Conservation (phyloP, 345 rosid species). For the Ceriops decandra region DNA sequence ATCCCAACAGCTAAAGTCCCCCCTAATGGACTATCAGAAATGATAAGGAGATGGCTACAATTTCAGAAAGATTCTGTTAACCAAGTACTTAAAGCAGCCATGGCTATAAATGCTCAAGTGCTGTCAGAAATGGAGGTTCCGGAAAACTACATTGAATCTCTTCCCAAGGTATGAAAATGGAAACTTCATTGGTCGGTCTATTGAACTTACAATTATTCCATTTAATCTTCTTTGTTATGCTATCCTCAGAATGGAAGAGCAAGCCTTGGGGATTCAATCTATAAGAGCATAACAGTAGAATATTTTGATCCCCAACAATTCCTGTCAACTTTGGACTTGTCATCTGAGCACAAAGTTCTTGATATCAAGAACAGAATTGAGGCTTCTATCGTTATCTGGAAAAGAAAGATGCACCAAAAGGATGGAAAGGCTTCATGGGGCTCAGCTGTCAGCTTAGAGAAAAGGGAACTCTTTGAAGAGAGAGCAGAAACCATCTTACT, state of each 20-base stretch:
- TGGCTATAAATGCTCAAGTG: conserved; percentile 93
- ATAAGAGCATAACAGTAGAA: conserved; percentile 83
- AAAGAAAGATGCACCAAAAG: conserved; percentile 72
- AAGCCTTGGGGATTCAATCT: conserved; percentile 87
- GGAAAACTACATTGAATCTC: conserved; percentile 81
- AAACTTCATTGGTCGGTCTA: not conserved
- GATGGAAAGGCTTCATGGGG: conserved; percentile 89
- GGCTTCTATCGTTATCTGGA: conserved; percentile 92
- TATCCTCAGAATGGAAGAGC: conserved; percentile 68
- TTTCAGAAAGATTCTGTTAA: conserved; percentile 91
- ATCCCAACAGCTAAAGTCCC: conserved; percentile 83
- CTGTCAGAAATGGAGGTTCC: conserved; percentile 90
- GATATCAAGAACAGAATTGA: conserved; percentile 87
- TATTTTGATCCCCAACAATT: conserved; percentile 76
- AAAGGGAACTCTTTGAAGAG: conserved; percentile 90
- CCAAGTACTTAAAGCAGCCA: conserved; percentile 91
- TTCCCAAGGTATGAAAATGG: conserved; percentile 63
- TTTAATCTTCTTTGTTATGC: not conserved
- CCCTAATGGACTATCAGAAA: conserved; percentile 58
- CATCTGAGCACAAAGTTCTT: conserved; percentile 79
- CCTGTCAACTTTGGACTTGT: conserved; percentile 64
- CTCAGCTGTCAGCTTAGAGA: conserved; percentile 87
- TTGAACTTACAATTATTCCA: not conserved
- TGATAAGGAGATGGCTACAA: conserved; percentile 57
- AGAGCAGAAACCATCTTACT: conserved; percentile 80